Conservation (phyloP, 176 grass and related monocot genomes). For the Phoenix roebelenii region DNA sequence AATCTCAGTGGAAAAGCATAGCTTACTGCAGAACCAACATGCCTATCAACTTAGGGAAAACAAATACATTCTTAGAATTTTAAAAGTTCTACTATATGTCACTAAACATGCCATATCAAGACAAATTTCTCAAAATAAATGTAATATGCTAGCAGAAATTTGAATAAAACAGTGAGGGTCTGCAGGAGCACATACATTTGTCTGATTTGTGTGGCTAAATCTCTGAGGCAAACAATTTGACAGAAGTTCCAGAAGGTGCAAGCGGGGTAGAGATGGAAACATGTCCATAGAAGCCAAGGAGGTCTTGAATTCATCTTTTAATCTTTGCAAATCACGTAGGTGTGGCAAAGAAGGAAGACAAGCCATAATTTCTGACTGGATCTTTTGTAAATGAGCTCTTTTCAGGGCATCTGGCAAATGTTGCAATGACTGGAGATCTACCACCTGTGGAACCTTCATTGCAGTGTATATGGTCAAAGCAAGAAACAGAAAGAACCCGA, state of each 20-base stretch:
- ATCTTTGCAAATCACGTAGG: constrained; percentile 59
- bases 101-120: too few species aligned
- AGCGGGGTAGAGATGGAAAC: constrained; percentile 42
- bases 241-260: constrained; percentile 66
- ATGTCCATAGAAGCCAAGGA: constrained; percentile 60
- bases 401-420: constrained; percentile 60
- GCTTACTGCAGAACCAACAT: too few species aligned
- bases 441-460: constrained; percentile 57
- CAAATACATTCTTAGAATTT: too few species aligned
- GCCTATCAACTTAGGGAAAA: too few species aligned
- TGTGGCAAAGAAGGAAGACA: constrained; percentile 69
- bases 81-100: too few species aligned
- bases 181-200: constrained; percentile 44
- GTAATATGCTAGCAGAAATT: too few species aligned
- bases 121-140: too few species aligned
- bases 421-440: constrained; percentile 57
- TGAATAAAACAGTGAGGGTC: too few species aligned
- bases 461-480: constrained; percentile 82
- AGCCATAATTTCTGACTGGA: constrained; percentile 55
- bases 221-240: constrained; percentile 51
- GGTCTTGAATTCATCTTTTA: constrained; percentile 55
- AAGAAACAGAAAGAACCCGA: constrained; percentile 94
- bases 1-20: too few species aligned
- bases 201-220: constrained; percentile 56
- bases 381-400: constrained; percentile 62